A percentile compares a stretch with the other conserved stretches of the same genome.
Conservation (phyloP, 192 early-diverging fungal genomes). For the Coemansia sp. region DNA sequence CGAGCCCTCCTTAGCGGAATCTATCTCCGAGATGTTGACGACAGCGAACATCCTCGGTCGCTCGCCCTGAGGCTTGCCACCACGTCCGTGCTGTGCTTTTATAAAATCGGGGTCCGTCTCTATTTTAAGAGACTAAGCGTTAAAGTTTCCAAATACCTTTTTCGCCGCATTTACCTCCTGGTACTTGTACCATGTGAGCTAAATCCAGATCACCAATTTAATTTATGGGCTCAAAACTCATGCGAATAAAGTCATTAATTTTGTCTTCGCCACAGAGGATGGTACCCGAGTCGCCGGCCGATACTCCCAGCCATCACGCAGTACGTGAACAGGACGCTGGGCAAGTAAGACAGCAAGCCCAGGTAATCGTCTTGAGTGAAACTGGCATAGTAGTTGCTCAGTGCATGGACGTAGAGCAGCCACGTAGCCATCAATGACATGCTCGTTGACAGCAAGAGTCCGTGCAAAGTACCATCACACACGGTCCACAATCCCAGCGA, state of each 20-base stretch:
- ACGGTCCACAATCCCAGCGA: constrained; percentile 53
- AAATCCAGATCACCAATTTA: neutral
- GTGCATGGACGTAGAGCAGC: constrained; percentile 41
- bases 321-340: constrained; percentile 51
- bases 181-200: neutral
- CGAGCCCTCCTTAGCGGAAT: constrained; percentile 7
- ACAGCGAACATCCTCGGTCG: constrained; percentile 52
- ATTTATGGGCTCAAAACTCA: neutral
- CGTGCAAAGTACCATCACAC: constrained; percentile 53
- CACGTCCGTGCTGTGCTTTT: constrained; percentile 57
- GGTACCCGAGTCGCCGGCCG: constrained; percentile 34
- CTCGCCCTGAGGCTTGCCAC: constrained; percentile 17
- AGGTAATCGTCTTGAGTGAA: constrained; percentile 48
- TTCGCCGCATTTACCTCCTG: neutral
- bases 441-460: constrained; percentile 36
- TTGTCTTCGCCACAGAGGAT: constrained; percentile 29
- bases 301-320: constrained; percentile 53
- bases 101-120: constrained; percentile 51
- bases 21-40: constrained; percentile 56
- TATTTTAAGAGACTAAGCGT: constrained; percentile 52
- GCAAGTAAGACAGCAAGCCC: constrained; percentile 43
- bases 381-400: constrained; percentile 17
- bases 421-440: constrained; percentile 38
- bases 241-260: neutral
- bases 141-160: constrained; percentile 1